Percentiles rank a stretch among this genome's conserved stretches.
These are phyloP conservation scores for Xylaria hypoxylon DNA, from an alignment of 2,329 filamentous ascomycete genomes.

Conservation along the genomic window DNA sequence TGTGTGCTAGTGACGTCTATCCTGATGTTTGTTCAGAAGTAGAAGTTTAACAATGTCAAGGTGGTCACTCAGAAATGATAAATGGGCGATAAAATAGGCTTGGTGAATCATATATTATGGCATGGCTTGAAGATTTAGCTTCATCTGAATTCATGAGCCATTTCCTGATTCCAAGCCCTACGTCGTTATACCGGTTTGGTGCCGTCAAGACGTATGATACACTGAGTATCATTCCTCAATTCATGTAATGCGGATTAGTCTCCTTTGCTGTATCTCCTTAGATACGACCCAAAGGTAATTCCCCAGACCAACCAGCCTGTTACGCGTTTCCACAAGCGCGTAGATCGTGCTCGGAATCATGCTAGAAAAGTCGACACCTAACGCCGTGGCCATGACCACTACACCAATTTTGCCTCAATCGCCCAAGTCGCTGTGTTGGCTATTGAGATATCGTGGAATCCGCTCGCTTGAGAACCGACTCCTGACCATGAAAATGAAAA, in stretches of 20 bases:
- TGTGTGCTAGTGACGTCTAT: slow-evolving; percentile 46
- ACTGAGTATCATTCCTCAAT: neutral
- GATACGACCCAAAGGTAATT: slow-evolving; percentile 22
- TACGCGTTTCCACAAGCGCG: slow-evolving; percentile 32
- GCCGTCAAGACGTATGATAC: slow-evolving; percentile 13
- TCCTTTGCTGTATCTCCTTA: slow-evolving; percentile 13
- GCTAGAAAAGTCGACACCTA: slow-evolving; percentile 43
- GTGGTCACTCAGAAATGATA: slow-evolving; percentile 8
- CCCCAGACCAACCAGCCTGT: slow-evolving; percentile 29
- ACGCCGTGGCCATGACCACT: slow-evolving; percentile 45
- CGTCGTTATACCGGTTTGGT: slow-evolving; percentile 13
- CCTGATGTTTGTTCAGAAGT: slow-evolving; percentile 33
- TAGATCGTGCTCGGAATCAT: slow-evolving; percentile 43
- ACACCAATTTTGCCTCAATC: slow-evolving; percentile 47
- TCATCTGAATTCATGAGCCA: slow-evolving; percentile 17
- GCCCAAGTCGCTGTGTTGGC: slow-evolving; percentile 39
- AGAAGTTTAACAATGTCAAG: neutral
- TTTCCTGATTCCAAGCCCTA: slow-evolving; percentile 27
- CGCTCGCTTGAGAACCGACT: slow-evolving; percentile 45
- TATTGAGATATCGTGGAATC: slow-evolving; percentile 44
- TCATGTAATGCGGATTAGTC: slow-evolving; percentile 14
- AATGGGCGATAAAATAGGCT: slow-evolving; percentile 1
- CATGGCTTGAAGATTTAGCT: slow-evolving; percentile 13
- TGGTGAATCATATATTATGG: slow-evolving; percentile 31
- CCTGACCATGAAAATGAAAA: slow-evolving; percentile 43